Evolutionary conservation across 1,139 yeast species (phyloP).

Genomic region (Nakaseomyces sp.): DNA sequence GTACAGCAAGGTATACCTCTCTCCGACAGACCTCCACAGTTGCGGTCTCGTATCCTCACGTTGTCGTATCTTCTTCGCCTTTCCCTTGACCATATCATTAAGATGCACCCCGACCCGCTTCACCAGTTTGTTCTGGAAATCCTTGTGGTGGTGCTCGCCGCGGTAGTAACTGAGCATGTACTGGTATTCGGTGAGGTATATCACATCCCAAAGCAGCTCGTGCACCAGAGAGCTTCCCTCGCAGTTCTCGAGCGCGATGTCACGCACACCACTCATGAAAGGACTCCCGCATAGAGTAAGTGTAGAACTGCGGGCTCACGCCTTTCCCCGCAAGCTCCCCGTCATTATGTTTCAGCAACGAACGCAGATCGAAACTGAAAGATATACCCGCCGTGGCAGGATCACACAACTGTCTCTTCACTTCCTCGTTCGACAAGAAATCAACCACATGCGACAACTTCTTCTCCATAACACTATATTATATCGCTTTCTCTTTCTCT

Average conservation of each 20-base stretch:
- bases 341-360: conserved; percentile 17
- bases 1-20: conserved; percentile 19
- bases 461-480: conserved; percentile 5
- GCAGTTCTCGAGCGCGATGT: conserved; percentile 16
- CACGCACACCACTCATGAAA: conserved; percentile 30
- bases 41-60: neutral
- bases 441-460: conserved; percentile 13
- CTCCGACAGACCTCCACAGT: conserved; percentile 23
- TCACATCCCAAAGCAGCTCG: conserved; percentile 30
- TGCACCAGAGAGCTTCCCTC: conserved; percentile 10
- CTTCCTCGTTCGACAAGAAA: conserved; percentile 11
- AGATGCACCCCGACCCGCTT: conserved; percentile 11
- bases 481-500: too few species aligned
- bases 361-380: conserved; percentile 17
- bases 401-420: conserved; percentile 12
- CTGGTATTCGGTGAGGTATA: conserved; percentile 24
- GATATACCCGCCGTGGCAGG: conserved; percentile 15
- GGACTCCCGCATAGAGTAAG: conserved; percentile 5
- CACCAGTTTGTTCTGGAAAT: conserved; percentile 20
- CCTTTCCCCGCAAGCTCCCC: too few species aligned
- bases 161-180: conserved; percentile 16
- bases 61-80: neutral
- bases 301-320: conserved; percentile 1
- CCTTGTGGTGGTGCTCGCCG: conserved; percentile 9
- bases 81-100: conserved; percentile 6